Base-by-base conservation (phyloP, 1,284 basidiomycete species). In the Pseudozyma hubeiensis region DNA sequence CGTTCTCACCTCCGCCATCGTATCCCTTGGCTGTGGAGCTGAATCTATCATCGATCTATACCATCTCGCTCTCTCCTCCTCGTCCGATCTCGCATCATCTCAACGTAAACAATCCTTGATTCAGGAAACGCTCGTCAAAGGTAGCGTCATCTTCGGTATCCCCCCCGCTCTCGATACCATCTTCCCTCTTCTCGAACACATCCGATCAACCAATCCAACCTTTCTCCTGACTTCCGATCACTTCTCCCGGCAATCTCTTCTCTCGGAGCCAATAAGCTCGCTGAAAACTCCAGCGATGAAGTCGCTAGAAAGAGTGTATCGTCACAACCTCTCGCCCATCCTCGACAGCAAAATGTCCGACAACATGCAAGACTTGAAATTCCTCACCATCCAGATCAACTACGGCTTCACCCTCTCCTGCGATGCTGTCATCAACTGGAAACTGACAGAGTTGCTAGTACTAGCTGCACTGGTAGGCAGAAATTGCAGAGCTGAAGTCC, bases 341-440 rank as follows among this genome's bases (percentile, higher is more conserved):
- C 39, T 64, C 0, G 44, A 53, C 3, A 17, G 24, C 0, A 64
- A 63, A 44, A 65, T 74, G 57, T 14, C 9, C 8, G 17, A 54
- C 19, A 64, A 74, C 40, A 74, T 69, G 62, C 41, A 49, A 14
- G 71, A 74, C 37, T 49, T 74, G 24, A 57, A 57, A n/a, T 65
- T 62, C 13, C 46, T 69, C 8, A 66, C 71, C 5, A n/a, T 74
- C 33, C 39, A 74, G 34, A 65, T 74, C 66, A 69, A 74, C 46
- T 75, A 75, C 46, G 71, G 71, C 31, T 69, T 64, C 53, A 75
- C 19, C 33, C 50, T 75, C 7, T 33, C 55, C 0, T 45, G 65
- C 7, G 31, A 69, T 17, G 2, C 11, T 4, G 48, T 69, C 31
- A 48, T 75, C 16, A 49, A 69, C 16, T 59, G 67, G 52, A 59